Base-by-base conservation (phyloP, 192 early-diverging fungal species). In the Phlyctochytrium arcticum region DNA sequence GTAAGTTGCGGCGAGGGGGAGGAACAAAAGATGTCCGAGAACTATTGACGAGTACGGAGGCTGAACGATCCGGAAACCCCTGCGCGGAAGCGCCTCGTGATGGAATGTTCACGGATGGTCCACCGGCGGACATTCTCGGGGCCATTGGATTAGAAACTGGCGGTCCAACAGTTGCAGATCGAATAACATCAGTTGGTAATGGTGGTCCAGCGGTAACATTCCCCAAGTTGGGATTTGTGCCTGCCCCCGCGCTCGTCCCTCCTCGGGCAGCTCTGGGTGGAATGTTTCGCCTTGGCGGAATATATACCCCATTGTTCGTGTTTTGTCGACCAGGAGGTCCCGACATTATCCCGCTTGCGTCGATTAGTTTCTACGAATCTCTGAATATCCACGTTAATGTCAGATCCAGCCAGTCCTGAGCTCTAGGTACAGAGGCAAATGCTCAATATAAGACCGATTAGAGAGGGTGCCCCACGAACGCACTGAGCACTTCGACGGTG, bases 271-370 rank as follows among this genome's bases (percentile, higher is more conserved):
- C 29, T 15, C 62, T 48, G 4, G 64, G 29, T 15, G 64, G 64
- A 27, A 66, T 56, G 44, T 61, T 62, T 12, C 67, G 48, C 9
- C 67, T 57, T 7, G 67, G 67, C 31, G 67, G 67, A n/a, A 69
- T 69, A 32, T 44, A 69, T 17, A 69, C 67, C 4, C 36, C 27
- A 27, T 57, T 33, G n/a, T n/a, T n/a, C n/a, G n/a, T n/a, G 36
- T 57, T 57, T 26, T 57, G 56, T 57, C 56, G 56, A 21, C 33
- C 33, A 17, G 56, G 56, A 21, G 36, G 31, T 57, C n/a, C 31
- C 35, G 56, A 57, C 56, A 57, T 57, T n/a, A n/a, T n/a, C n/a
- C n/a, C n/a, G n/a, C n/a, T n/a, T n/a, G n/a, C n/a, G n/a, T n/a
- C n/a, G n/a, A n/a, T n/a, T n/a, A n/a, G n/a, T n/a, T n/a, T n/a